Base-by-base conservation (phyloP, 164 flowering plant genomes). In the Chloranthus sessilifolius region DNA sequence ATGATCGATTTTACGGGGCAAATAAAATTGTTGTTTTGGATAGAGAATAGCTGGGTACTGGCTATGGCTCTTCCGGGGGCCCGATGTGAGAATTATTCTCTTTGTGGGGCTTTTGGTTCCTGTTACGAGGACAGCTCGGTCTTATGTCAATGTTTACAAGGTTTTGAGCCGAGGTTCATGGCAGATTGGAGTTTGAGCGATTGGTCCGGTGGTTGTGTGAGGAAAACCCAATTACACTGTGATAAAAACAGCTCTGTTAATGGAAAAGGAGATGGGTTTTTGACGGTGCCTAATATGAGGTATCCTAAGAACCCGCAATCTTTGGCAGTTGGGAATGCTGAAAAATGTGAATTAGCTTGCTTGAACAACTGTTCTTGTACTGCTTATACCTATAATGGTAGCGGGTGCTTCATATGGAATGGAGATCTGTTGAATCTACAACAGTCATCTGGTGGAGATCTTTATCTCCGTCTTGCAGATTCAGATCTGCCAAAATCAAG, bases 21-120 rank as follows among this genome's bases (percentile, higher is more conserved):
- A 26, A 19, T 53, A 27, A 52, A 47, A 43, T 60, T 47, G 25
- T 1, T 23, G 8, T 33, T 43, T 4, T 61, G 62, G 71, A 2
- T 52, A 7, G 5, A 21, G 1, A 15, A 8, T 3, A 9, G 25
- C 21, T 66, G 71, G 71, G 29, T 15, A 15, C 16, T 56, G 55
- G 30, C 61, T 26, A 61, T 66, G 71, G 20, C 62, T 10, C 52
- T 28, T 25, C 66, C 70, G 15, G 16, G 15, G 7, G 27, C 28
- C 3, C 45, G 10, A 19, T 61, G 71, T 8, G 55, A 41, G 2
- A 59, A 43, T 24, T 43, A 52, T 33, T 35, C 35, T 24, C 29
- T 47, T 5, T 61, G 71, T 43, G 71, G 71, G 4, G 5, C 59
- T 36, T 66, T 51, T 43, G 63, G 66, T 14, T 30, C 2, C 52